Percentiles rank a stretch among this genome's conserved stretches.
Evolutionary conservation across 345 rosid genomes (phyloP).

Genomic region (Rhizophora mangle): DNA sequence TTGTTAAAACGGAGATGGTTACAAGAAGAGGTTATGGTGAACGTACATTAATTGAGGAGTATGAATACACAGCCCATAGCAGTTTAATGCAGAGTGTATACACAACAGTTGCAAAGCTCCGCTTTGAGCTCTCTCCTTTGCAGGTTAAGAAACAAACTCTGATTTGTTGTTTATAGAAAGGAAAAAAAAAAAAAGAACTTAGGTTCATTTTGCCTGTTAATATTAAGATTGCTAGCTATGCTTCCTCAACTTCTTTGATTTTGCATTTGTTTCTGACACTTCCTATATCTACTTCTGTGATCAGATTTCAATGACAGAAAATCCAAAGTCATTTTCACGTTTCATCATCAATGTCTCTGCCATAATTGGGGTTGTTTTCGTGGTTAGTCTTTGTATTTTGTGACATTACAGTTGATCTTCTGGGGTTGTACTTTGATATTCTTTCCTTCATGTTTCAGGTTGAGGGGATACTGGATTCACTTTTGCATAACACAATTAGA

Average conservation of each 20-base stretch:
- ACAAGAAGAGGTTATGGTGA: slow-evolving; percentile 42
- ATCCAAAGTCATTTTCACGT: slow-evolving; percentile 67
- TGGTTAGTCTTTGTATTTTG: slow-evolving; percentile 48
- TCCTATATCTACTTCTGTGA: not conserved
- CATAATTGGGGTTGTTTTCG: slow-evolving; percentile 91
- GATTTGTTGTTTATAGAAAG: too few species aligned
- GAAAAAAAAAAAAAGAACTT: not conserved
- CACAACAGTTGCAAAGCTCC: slow-evolving; percentile 79
- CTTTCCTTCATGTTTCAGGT: slow-evolving; percentile 49
- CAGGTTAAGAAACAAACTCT: slow-evolving; percentile 30
- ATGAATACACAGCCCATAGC: slow-evolving; percentile 96
- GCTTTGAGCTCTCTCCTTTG: slow-evolving; percentile 52
- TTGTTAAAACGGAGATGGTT: slow-evolving; percentile 84
- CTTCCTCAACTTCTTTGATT: not conserved
- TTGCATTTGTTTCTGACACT: too few species aligned
- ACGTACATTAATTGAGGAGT: slow-evolving; percentile 58
- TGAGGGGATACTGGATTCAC: slow-evolving; percentile 87
- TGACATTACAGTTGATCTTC: too few species aligned
- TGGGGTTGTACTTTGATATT: not conserved
- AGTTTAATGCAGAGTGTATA: slow-evolving; percentile 66
- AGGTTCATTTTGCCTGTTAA: not conserved
- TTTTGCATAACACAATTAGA: slow-evolving; percentile 74
- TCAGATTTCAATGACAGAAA: slow-evolving; percentile 83
- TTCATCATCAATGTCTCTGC: slow-evolving; percentile 93
- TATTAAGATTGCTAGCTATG: not conserved